A percentile compares a stretch with the other conserved stretches of the same genome.
phyloP scores from a whole-genome alignment of 1,284 basidiomycete genomes.

The Fomitopsis palustris region DNA sequence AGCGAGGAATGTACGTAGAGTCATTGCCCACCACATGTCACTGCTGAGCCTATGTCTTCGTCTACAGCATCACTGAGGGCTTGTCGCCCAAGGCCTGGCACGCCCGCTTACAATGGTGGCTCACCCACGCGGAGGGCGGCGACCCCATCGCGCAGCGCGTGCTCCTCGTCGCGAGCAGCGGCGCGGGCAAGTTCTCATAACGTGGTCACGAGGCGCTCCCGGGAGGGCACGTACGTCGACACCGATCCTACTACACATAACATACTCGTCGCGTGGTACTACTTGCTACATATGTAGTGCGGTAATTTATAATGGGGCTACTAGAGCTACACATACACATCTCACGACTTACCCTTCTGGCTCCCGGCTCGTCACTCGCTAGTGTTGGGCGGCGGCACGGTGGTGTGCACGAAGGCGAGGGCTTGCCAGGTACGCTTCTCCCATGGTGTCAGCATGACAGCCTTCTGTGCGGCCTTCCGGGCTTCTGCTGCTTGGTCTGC shows the following conservation, averaged over 20 bases:
- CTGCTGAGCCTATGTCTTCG: not conserved
- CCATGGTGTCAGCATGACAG: conserved; percentile 67
- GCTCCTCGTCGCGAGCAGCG: conserved; percentile 34
- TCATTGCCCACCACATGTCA: not conserved
- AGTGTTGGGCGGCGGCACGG: not conserved
- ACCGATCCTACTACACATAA: not conserved
- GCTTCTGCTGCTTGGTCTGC: conserved; percentile 28
- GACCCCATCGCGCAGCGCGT: conserved; percentile 40
- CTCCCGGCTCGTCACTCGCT: too few relatives aligned
- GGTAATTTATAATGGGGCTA: conserved; percentile 5
- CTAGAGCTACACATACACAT: conserved; percentile 4
- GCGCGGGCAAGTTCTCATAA: conserved; percentile 16
- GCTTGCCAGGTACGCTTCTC: conserved; percentile 54
- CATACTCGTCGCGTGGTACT: not conserved
- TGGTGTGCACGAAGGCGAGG: conserved; percentile 44
- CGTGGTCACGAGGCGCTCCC: not conserved
- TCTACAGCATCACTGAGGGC: conserved; percentile 34
- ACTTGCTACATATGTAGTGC: conserved; percentile 4
- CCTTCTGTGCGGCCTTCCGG: conserved; percentile 53
- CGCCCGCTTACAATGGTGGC: conserved; percentile 58
- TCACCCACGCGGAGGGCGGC: conserved; percentile 35
- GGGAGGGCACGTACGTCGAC: not conserved
- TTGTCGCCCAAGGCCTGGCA: conserved; percentile 40
- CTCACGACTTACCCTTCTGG: conserved; percentile 1
- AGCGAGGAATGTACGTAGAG: conserved; percentile 68